These are phyloP conservation scores for Atkinsonella texensis DNA, from an alignment of 2,329 filamentous ascomycete genomes.

Conservation along the genomic window DNA sequence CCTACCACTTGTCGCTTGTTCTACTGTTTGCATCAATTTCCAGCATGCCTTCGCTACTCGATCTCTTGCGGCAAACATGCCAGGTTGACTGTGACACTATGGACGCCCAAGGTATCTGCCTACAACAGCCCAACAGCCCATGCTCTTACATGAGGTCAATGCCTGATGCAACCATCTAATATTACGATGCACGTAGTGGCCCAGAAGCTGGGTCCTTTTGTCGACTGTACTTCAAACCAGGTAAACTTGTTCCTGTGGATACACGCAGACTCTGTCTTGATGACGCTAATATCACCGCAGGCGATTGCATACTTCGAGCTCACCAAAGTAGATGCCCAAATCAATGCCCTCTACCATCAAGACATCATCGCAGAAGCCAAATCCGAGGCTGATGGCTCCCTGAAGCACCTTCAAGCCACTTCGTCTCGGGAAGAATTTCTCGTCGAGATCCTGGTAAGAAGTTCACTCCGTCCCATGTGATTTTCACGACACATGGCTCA, in stretches of 20 bases:
- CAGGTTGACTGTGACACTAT: conserved; percentile 26
- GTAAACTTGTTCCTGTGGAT: conserved; percentile 8
- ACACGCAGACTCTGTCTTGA: not conserved
- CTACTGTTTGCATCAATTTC: not conserved
- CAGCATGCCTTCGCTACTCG: conserved; percentile 16
- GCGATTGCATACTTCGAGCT: conserved; percentile 24
- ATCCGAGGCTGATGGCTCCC: conserved; percentile 11
- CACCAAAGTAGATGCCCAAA: conserved; percentile 10
- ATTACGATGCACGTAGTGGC: not conserved
- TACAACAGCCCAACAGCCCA: not conserved
- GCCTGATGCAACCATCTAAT: conserved; percentile 6
- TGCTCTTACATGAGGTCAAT: not conserved
- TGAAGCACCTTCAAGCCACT: conserved; percentile 10
- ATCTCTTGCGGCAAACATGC: conserved; percentile 16
- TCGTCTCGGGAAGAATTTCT: conserved; percentile 33
- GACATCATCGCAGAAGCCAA: conserved; percentile 17
- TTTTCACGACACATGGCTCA: not conserved
- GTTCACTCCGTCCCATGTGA: not conserved
- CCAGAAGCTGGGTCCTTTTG: conserved; percentile 20
- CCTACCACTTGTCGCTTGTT: too few relatives aligned
- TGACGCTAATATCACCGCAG: conserved; percentile 7
- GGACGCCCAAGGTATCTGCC: conserved; percentile 18
- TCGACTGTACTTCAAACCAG: conserved; percentile 26
- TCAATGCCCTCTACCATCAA: conserved; percentile 14
- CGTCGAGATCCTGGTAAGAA: conserved; percentile 40